These are phyloP conservation scores for Cutaneotrichosporon daszewskae DNA, from an alignment of 1,284 basidiomycete species.

Conservation along the genomic window DNA sequence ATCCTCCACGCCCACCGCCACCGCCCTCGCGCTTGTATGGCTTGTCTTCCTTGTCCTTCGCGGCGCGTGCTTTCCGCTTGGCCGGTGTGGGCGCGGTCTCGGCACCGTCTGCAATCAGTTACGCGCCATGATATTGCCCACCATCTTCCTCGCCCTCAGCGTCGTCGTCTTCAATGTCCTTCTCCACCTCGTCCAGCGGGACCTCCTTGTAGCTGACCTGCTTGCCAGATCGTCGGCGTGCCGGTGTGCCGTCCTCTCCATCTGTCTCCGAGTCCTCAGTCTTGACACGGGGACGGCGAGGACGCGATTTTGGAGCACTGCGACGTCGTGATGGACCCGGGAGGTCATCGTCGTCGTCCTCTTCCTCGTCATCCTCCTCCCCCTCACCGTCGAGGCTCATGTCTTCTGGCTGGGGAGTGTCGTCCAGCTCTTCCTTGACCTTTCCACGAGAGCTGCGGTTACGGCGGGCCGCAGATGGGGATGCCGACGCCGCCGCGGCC, in stretches of 20 bases:
- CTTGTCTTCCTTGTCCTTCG: constrained; percentile 12
- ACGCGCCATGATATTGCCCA: constrained; percentile 7
- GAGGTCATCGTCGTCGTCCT: constrained; percentile 9
- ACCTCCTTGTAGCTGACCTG: constrained; percentile 26
- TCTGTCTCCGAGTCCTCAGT: constrained; percentile 6
- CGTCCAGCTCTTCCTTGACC: constrained; percentile 11
- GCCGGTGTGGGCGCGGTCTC: constrained; percentile 8
- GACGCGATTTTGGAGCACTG: background rate
- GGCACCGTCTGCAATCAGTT: constrained; percentile 4
- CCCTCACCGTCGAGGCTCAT: constrained; percentile 10
- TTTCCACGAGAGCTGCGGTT: too few species aligned
- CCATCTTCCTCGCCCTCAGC: constrained; percentile 14
- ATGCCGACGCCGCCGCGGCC: constrained; percentile 4
- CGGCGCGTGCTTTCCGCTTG: constrained; percentile 3
- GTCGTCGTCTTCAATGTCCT: constrained; percentile 14
- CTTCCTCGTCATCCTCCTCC: constrained; percentile 15
- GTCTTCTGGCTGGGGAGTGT: background rate
- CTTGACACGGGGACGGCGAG: constrained; percentile 1
- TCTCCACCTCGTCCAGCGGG: constrained; percentile 16
- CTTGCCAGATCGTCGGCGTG: constrained; percentile 16
- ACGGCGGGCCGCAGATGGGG: constrained; percentile 4
- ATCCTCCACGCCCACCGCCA: constrained; percentile 39
- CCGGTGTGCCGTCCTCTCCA: constrained; percentile 15
- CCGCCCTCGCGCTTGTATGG: constrained; percentile 33
- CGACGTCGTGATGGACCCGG: constrained; percentile 10